These are phyloP conservation scores for Serendipita sp. DNA, from an alignment of 768 basidiomycete species.

Conservation along the genomic window DNA sequence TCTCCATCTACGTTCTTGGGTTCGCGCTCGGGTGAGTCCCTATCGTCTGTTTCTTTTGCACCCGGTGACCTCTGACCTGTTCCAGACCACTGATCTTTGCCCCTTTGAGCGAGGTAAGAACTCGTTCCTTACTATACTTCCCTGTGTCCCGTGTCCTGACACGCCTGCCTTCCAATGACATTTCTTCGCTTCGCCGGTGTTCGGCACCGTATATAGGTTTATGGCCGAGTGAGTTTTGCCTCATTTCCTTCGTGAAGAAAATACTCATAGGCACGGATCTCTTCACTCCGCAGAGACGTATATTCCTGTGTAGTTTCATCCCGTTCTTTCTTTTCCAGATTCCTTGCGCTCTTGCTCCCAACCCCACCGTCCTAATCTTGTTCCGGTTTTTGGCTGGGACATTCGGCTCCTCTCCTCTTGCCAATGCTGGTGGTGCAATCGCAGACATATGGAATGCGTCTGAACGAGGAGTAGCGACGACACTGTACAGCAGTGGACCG, in stretches of 20 bases:
- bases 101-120: constrained; percentile 37
- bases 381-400: constrained; percentile 42
- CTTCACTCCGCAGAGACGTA: constrained; percentile 25
- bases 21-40: constrained; percentile 43
- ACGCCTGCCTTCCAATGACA: not conserved
- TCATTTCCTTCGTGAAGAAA: too few relatives aligned
- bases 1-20: constrained; percentile 48
- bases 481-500: constrained; percentile 41
- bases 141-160: too few relatives aligned
- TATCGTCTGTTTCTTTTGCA: not conserved
- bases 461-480: constrained; percentile 44
- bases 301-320: constrained; percentile 38
- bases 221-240: constrained; percentile 35
- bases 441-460: constrained; percentile 43
- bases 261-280: not conserved
- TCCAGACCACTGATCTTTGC: constrained; percentile 38
- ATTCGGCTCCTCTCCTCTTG: constrained; percentile 38
- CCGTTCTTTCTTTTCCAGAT: constrained; percentile 39
- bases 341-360: constrained; percentile 36
- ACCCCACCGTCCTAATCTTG: constrained; percentile 32
- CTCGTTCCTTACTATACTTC: not conserved
- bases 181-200: not conserved
- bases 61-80: not conserved
- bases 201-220: constrained; percentile 23
- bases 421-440: constrained; percentile 28